Conservation (phyloP, 345 rosid genomes). For the Eucalyptus victrix region DNA sequence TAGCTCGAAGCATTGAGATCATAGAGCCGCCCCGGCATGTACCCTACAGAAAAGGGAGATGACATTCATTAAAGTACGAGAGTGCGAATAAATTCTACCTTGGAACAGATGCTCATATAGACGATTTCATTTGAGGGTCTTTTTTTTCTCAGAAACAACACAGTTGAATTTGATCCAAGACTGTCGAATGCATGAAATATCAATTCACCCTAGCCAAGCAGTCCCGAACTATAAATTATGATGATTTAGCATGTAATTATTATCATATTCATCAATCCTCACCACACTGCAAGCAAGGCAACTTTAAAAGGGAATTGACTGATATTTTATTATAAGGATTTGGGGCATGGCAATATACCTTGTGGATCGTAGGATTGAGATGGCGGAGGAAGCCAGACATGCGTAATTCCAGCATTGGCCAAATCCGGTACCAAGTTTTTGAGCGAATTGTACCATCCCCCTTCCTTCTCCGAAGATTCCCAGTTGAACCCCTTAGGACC, state of each 20-base stretch:
- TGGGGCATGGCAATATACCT: constrained; percentile 12
- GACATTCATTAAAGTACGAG: not conserved
- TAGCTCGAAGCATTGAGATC: constrained; percentile 64
- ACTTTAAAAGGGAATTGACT: not conserved
- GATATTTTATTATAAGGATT: not conserved
- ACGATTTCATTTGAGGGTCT: not conserved
- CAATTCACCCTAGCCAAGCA: not conserved
- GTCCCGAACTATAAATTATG: not conserved
- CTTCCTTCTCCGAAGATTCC: constrained; percentile 60
- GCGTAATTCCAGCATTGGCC: constrained; percentile 61
- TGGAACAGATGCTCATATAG: not conserved
- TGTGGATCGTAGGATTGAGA: constrained; percentile 55
- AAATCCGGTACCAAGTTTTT: constrained; percentile 42
- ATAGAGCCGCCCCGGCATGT: constrained; percentile 83
- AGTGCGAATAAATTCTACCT: not conserved
- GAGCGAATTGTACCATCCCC: constrained; percentile 78
- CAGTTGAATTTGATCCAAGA: not conserved
- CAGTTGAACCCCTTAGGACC: constrained; percentile 67
- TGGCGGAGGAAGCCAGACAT: constrained; percentile 93
- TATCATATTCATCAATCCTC: not conserved
- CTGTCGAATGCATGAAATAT: not conserved
- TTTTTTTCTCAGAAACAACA: not conserved
- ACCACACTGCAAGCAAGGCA: not conserved
- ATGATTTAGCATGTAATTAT: not conserved
- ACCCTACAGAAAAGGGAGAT: constrained; percentile 26